Evolutionary conservation across 164 flowering plant genomes (phyloP), one percentile per base, ranked within the genome.

Genomic region (Chimonanthus praecox): DNA sequence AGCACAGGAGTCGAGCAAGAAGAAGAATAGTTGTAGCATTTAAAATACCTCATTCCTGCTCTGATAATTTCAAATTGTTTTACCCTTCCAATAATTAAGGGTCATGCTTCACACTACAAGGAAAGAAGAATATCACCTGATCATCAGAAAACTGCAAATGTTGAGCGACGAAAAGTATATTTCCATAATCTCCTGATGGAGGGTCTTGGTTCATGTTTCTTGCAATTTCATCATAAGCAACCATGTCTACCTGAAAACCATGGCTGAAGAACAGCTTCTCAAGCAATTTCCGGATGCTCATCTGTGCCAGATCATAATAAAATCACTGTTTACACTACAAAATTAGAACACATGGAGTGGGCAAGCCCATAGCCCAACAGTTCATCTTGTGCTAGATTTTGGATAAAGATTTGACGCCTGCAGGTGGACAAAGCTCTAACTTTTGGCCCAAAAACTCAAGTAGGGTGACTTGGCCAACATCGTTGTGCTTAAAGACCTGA

Each of bases 131-230:
- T 44, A 58, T 68, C 50, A 94, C 98, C 95, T 94, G 94, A 78
- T 81, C 90, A 82, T 92, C 97, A 48, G 98, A 94, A 76, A 85
- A 86, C 60, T 92, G 87, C 80, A 90, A 68, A 68, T 94, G 98
- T 78, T 94, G 87, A 43, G 97, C 94, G 44, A 86, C 80, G 82
- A 94, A 91, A 61, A 91, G 88, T 48, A 87, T 77, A 58, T 78
- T 82, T 68, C 73, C 62, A 74, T 78, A 75, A 49, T 79, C 80
- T 72, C 77, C 85, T 4, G 76, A 47, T 47, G 77, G 72, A 47
- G 76, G 74, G 75, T 84, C 82, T 79, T 69, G 73, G 5, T 87
- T 74, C 18, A 85, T 72, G 44, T 77, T 78, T 65, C 48, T 73
- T 3, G 94, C 91, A 69, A 86, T 81, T 70, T 85, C 83, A 62